phyloP scores from a whole-genome alignment of 2,329 filamentous ascomycete species.

The Rhinocladiella mackenziei region DNA sequence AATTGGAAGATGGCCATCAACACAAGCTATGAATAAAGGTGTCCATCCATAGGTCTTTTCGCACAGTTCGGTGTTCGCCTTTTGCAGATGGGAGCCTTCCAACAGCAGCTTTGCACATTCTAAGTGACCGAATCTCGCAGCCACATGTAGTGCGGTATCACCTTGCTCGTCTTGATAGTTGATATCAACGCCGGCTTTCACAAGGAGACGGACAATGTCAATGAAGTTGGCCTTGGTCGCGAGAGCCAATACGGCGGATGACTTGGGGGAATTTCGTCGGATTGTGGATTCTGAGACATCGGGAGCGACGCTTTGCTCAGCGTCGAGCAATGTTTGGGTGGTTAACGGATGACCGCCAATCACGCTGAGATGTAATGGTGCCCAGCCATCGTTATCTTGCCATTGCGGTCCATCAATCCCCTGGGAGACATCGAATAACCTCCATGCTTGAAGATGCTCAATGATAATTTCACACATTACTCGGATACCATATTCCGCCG shows the following conservation, averaged over 20 bases:
- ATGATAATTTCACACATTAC: conserved; percentile 86
- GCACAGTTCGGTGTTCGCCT: conserved; percentile 68
- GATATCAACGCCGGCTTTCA: conserved; percentile 84
- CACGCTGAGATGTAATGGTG: conserved; percentile 86
- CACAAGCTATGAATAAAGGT: conserved; percentile 85
- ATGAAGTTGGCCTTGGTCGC: conserved; percentile 85
- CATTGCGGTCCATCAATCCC: conserved; percentile 83
- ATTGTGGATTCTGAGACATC: conserved; percentile 55
- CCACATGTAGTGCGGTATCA: conserved; percentile 87
- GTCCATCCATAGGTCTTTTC: conserved; percentile 93
- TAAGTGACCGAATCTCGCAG: conserved; percentile 79
- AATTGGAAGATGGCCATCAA: conserved; percentile 75
- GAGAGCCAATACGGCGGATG: conserved; percentile 79
- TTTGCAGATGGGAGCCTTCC: conserved; percentile 64
- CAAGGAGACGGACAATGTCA: conserved; percentile 78
- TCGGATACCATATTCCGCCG: conserved; percentile 89
- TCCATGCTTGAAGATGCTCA: conserved; percentile 83
- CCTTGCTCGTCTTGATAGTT: conserved; percentile 89
- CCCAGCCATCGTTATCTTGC: conserved; percentile 90
- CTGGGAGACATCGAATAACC: conserved; percentile 74
- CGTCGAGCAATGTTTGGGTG: conserved; percentile 72
- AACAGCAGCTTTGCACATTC: conserved; percentile 76
- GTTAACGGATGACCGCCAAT: conserved; percentile 86
- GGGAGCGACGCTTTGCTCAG: conserved; percentile 68
- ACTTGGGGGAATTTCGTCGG: conserved; percentile 70